Base-by-base conservation (phyloP, 1,284 basidiomycete species). In the Melampsora americana region DNA sequence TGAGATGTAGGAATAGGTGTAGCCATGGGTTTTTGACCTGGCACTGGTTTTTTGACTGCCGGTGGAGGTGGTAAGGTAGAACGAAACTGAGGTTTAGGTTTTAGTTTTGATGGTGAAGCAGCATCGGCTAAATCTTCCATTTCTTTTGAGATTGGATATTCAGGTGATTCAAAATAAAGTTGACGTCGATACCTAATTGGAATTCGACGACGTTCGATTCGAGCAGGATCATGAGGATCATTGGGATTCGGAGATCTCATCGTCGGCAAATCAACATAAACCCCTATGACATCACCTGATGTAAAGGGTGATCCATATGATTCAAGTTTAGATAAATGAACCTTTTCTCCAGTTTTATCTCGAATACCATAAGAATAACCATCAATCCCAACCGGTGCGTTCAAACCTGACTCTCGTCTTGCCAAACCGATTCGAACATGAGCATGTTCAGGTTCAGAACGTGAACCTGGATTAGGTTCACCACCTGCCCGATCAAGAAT, bases 161-260 rank as follows among this genome's bases (percentile, higher is more conserved):
- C 95, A 79, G 93, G 86, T 78, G 89, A 90, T 84, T 99, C 96
- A 82, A 97, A 98, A 82, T 96, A 95, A 78, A 93, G 89, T 83
- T 95, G 93, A n/a, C 92, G 92, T 83, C 95, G 95, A 85, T 93
- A 93, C 76, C 92, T 90, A 81, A 99, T 95, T 1, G 95, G 89
- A 72, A 95, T 90, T 68, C 94, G 90, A 82, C 92, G 91, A 69
- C 94, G 88, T 79, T 89, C 88, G 77, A 95, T 84, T 79, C 89
- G 88, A 0, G 90, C 90, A 6, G 84, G 84, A 69, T 83, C 81
- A 7, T 78, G 75, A 0, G 90, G 88, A 81, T 95, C 92, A 80
- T 88, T 83, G 2, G 86, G 85, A 79, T 90, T 88, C 6, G 88
- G 86, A 79, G 85, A 82, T 46, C 87, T 86, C 53, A 87, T 86